Base-by-base conservation (phyloP, 352 stramenopile species). In the Phytophthora nicotianae region DNA sequence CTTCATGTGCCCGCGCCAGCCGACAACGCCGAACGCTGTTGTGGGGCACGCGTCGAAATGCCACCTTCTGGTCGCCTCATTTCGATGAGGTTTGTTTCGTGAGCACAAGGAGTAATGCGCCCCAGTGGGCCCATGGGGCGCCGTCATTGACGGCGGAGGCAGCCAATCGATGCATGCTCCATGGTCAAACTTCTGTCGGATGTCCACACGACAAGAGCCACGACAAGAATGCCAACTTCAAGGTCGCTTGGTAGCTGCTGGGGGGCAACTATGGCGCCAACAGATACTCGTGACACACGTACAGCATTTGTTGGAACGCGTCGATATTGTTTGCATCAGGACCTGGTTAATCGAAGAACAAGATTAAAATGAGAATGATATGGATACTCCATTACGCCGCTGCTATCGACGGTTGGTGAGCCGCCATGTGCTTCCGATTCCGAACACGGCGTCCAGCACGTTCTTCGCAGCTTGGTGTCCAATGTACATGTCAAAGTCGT, bases 401-500 rank as follows among this genome's bases (percentile, higher is more conserved):
- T 7, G 3, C 24, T 29, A 50, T 20, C 60, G 52, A 35, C 33
- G 2, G 40, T 32, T 9, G 49, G 20, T 27, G 49, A 56, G 1
- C 19, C 32, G 9, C 17, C 11, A n/a, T 62, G 16, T n/a, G 50
- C 9, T 11, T 54, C 33, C 7, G 24, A 43, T 14, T 68, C 53
- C 5, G 49, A 10, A 27, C 33, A 69, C 65, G 9, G n/a, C n/a
- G n/a, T n/a, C n/a, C n/a, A n/a, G n/a, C n/a, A n/a, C n/a, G n/a
- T n/a, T n/a, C n/a, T n/a, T n/a, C n/a, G n/a, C n/a, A n/a, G 71
- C 68, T 48, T 82, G 74, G 29, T 68, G 58, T 0, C 75, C 69
- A n/a, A 78, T 76, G 57, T 82, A 79, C 75, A 84, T 84, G 8
- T 80, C 59, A 40, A 84, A 81, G 6, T 50, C 75, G 50, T 76